These are phyloP conservation scores for Trematosphaeria pertusa DNA, from an alignment of 2,329 filamentous ascomycete species.

Conservation along the genomic window DNA sequence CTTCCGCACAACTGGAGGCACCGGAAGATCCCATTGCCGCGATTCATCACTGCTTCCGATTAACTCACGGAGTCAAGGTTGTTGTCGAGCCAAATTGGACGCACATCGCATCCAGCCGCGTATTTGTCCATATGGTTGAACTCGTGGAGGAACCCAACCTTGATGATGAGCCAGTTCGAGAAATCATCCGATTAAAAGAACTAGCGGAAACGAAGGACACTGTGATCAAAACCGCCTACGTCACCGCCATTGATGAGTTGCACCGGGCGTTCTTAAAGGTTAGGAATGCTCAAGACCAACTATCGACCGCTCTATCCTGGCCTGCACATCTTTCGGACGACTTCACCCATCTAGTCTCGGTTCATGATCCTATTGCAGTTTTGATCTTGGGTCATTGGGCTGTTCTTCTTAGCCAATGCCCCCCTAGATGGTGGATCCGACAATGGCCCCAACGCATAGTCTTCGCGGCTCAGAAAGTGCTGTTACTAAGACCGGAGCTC, in stretches of 20 bases:
- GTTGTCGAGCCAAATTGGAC: slow-evolving; percentile 33
- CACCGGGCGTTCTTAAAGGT: slow-evolving; percentile 28
- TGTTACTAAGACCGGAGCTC: slow-evolving; percentile 34
- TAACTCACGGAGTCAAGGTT: slow-evolving; percentile 34
- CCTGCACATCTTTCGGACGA: slow-evolving; percentile 26
- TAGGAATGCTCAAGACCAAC: too few species aligned
- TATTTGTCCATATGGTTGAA: slow-evolving; percentile 24
- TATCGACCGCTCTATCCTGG: slow-evolving; percentile 37
- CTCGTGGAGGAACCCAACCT: slow-evolving; percentile 19
- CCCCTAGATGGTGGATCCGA: slow-evolving; percentile 34
- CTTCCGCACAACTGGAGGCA: slow-evolving; percentile 31
- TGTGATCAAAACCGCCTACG: slow-evolving; percentile 23
- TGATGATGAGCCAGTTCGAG: slow-evolving; percentile 20
- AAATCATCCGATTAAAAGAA: slow-evolving; percentile 31
- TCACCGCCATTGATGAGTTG: slow-evolving; percentile 30
- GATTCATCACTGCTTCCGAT: slow-evolving; percentile 38
- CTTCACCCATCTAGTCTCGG: slow-evolving; percentile 33
- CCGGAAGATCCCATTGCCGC: slow-evolving; percentile 36
- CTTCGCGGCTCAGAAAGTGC: slow-evolving; percentile 25
- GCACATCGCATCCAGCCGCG: slow-evolving; percentile 23
- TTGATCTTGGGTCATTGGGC: slow-evolving; percentile 38
- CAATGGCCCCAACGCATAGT: slow-evolving; percentile 40
- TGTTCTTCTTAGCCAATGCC: slow-evolving; percentile 28
- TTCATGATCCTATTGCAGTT: slow-evolving; percentile 36
- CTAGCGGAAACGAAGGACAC: slow-evolving; percentile 30